Evolutionary conservation across 2,329 filamentous ascomycete species (phyloP).

Genomic region (Epichloe brachyelytri): DNA sequence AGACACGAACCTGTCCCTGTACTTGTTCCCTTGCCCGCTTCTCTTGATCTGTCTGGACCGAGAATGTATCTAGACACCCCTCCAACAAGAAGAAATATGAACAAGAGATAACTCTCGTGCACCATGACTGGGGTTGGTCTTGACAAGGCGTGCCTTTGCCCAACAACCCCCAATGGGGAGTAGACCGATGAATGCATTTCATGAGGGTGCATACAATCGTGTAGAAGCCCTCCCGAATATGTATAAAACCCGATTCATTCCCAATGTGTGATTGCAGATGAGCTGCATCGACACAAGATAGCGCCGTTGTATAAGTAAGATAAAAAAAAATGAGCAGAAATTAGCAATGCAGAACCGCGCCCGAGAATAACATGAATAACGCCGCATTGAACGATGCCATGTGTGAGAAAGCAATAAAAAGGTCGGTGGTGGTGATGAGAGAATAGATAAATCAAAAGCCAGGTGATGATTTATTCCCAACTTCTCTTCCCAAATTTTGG

Average conservation of each 20-base stretch:
- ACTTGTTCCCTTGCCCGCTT: not conserved
- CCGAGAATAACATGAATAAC: not conserved
- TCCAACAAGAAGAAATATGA: not conserved
- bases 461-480: not conserved
- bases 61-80: not conserved
- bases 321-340: not conserved
- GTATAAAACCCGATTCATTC: not conserved
- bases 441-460: not conserved
- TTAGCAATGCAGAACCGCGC: not conserved
- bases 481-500: not conserved
- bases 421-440: not conserved
- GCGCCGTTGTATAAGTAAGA: not conserved
- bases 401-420: not conserved
- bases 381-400: slow-evolving; percentile 1
- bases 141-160: no score
- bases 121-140: not conserved
- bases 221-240: slow-evolving; percentile 1
- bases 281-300: not conserved
- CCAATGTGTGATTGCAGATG: not conserved
- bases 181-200: not conserved
- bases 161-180: not conserved
- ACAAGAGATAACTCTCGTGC: not conserved
- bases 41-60: not conserved
- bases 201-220: slow-evolving; percentile 4
- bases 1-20: not conserved